Evolutionary conservation across 371 early-diverging fungal species (phyloP).

Genomic region (Dinochytrium kinnereticum): DNA sequence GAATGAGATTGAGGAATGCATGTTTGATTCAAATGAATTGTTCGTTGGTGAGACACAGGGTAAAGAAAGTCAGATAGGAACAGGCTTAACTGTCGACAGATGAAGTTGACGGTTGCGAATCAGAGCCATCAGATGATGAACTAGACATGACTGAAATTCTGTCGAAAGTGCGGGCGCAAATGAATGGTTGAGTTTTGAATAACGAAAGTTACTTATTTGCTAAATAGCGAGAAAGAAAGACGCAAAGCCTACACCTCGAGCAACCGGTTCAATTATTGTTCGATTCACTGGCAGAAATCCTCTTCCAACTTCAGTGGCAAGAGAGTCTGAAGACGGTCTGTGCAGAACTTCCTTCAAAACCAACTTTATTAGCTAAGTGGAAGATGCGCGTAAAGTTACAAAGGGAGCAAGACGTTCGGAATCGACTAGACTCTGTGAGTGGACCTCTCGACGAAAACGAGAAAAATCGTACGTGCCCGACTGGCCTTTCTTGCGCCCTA

Average conservation of each 20-base stretch:
- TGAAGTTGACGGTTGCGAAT: not conserved
- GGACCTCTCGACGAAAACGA: conserved; percentile 33
- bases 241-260: conserved; percentile 42
- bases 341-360: not conserved
- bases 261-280: conserved; percentile 32
- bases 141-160: conserved; percentile 51
- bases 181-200: conserved; percentile 27
- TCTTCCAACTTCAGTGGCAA: conserved; percentile 51
- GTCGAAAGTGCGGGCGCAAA: conserved; percentile 38
- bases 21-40: not conserved
- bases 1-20: not conserved
- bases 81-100: conserved; percentile 34
- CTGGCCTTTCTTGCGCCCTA: not conserved
- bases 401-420: conserved; percentile 37
- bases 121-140: conserved; percentile 23
- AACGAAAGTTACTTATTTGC: not conserved
- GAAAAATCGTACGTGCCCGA: conserved; percentile 38
- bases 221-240: conserved; percentile 14
- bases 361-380: conserved; percentile 54
- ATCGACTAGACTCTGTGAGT: not conserved
- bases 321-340: conserved; percentile 55
- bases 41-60: not conserved
- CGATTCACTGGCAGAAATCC: conserved; percentile 45
- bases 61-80: not conserved
- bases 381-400: conserved; percentile 44